Percentiles rank a stretch among this genome's conserved stretches.
Conservation (phyloP, 768 basidiomycete genomes). For the Russula lepida region DNA sequence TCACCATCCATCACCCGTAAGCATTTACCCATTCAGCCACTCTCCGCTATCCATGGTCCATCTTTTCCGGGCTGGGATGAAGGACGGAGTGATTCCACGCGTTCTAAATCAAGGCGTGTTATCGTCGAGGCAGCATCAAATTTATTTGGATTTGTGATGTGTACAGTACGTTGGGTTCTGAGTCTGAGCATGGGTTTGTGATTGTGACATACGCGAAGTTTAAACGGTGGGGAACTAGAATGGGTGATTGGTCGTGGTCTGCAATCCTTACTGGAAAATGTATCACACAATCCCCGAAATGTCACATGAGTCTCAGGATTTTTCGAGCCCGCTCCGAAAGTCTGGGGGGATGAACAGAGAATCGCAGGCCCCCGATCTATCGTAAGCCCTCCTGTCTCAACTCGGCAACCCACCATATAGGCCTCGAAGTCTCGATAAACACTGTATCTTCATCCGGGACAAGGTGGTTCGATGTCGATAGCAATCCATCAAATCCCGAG, state of each 20-base stretch:
- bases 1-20: slow-evolving; percentile 68
- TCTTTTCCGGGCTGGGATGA: slow-evolving; percentile 12
- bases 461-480: slow-evolving; percentile 94
- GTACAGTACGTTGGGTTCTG: slow-evolving; percentile 10
- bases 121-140: slow-evolving; percentile 65
- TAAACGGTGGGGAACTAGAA: neutral
- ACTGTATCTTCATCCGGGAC: slow-evolving; percentile 56
- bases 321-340: neutral
- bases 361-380: too few relatives aligned
- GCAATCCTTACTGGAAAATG: neutral
- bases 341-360: too few relatives aligned
- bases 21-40: slow-evolving; percentile 43
- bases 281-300: neutral
- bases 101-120: slow-evolving; percentile 48
- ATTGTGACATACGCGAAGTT: slow-evolving; percentile 11
- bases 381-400: slow-evolving; percentile 26
- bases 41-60: slow-evolving; percentile 50
- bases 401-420: slow-evolving; percentile 90
- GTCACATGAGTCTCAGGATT: neutral
- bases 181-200: slow-evolving; percentile 6
- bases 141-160: slow-evolving; percentile 36
- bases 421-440: slow-evolving; percentile 65
- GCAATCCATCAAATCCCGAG: slow-evolving; percentile 75
- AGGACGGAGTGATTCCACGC: slow-evolving; percentile 42
- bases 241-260: neutral